These are phyloP conservation scores for Pleurotus eryngii DNA, from an alignment of 768 basidiomycete genomes.

Conservation along the genomic window DNA sequence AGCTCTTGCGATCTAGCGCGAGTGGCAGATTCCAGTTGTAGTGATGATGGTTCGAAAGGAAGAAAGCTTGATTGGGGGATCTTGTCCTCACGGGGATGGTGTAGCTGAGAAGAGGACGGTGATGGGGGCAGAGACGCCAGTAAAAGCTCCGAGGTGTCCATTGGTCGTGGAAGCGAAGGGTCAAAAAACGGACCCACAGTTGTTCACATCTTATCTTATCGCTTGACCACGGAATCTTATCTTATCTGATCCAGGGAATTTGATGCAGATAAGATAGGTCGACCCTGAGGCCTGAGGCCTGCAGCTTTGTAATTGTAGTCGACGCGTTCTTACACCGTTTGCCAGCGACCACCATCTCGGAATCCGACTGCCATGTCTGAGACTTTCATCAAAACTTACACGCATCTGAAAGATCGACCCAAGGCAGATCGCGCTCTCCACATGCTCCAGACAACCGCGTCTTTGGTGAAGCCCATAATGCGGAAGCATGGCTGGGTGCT, in stretches of 20 bases:
- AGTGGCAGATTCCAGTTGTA: background rate
- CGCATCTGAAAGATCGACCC: constrained; percentile 67
- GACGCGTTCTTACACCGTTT: background rate
- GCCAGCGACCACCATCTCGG: background rate
- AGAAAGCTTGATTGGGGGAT: background rate
- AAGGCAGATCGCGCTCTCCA: constrained; percentile 65
- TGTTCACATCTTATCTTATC: background rate
- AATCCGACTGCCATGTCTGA: constrained; percentile 41
- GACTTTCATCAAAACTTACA: constrained; percentile 60
- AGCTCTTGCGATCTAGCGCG: too few relatives aligned
- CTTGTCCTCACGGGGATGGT: background rate
- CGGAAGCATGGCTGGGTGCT: constrained; percentile 77
- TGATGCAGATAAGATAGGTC: background rate
- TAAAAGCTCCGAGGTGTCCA: constrained; percentile 4
- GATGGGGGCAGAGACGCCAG: background rate
- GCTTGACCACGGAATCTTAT: background rate
- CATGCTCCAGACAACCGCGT: constrained; percentile 66
- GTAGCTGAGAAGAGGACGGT: background rate
- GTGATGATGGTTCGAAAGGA: background rate
- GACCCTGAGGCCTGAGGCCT: too few relatives aligned
- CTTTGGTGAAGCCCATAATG: constrained; percentile 93
- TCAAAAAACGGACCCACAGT: background rate
- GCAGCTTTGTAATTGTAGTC: too few relatives aligned
- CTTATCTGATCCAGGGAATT: background rate
- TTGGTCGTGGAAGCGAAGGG: background rate